Base-by-base conservation (phyloP, 352 stramenopile genomes). In the Globisporangium uncinulatum region DNA sequence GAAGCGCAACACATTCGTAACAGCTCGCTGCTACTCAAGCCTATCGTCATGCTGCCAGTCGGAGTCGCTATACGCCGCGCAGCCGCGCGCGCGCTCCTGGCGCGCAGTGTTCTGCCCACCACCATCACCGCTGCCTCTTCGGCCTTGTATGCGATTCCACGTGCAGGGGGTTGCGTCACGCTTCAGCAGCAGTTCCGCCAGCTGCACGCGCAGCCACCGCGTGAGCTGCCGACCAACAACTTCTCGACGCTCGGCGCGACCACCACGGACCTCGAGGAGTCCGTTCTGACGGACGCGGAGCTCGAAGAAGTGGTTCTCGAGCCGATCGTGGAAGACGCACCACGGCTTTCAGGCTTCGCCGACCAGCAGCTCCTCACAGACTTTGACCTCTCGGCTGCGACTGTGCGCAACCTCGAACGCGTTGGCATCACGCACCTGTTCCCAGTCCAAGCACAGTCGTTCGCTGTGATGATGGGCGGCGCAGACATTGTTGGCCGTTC, bases 361-460 rank as follows among this genome's bases (percentile, higher is more conserved):
- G 75, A 82, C 63, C 79, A 92, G 64, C 87, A 92, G 61, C 78
- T 72, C 17, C 64, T 92, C 17, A 52, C 73, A 24, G 76, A 87
- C 65, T 92, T 89, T 52, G 60, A 74, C 11, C 61, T 93, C 45
- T 90, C 83, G 60, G 52, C 70, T 20, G 61, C 70, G 56, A 76
- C 70, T n/a, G 59, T 81, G 44, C 57, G 66, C 15, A 91, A 93
- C 65, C 66, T 93, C 54, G 69, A 73, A 37, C 60, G 58, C 20
- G 77, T 45, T 1, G 83, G 83, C 50, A 86, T 93, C 61, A 90
- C 83, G 67, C 79, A 93, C 67, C 65, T 93, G 24, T 93, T 93
- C 66, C 83, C 83, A 0, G 83, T 93, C 39, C 83, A 93, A 66
- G 79, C 79, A 41, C 76, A 91, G 61, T 94, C 85, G 59, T 94